phyloP scores from a whole-genome alignment of 164 flowering plant species.

The Magnolia changhungtana region DNA sequence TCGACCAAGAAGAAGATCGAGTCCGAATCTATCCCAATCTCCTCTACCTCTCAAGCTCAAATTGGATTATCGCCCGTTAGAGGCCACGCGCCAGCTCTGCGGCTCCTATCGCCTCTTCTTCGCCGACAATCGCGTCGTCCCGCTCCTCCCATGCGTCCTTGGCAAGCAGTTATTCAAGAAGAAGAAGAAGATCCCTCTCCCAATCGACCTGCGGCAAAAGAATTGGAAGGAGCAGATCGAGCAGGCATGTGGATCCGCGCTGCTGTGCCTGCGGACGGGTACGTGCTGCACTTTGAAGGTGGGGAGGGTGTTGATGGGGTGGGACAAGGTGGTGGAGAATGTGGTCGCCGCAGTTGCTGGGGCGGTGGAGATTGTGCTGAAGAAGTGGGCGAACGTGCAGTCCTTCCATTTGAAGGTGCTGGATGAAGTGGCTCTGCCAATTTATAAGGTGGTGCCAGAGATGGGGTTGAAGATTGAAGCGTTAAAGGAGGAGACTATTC shows the following conservation, averaged over 20 bases:
- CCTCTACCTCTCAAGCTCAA: conserved; percentile 70
- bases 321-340: conserved; percentile 59
- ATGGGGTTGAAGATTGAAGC: conserved; percentile 61
- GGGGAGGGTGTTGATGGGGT: conserved; percentile 43
- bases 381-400: conserved; percentile 62
- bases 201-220: conserved; percentile 55
- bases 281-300: conserved; percentile 68
- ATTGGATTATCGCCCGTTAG: conserved; percentile 61
- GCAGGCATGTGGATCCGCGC: conserved; percentile 38
- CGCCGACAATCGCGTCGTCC: conserved; percentile 55
- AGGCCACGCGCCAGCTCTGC: conserved; percentile 68
- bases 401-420: conserved; percentile 64
- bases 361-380: conserved; percentile 53
- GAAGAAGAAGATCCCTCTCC: conserved; percentile 83
- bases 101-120: conserved; percentile 58
- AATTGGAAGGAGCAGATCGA: conserved; percentile 80
- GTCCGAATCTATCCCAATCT: conserved; percentile 49
- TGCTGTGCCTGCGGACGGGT: conserved; percentile 68
- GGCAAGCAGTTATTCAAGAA: conserved; percentile 86
- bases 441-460: conserved; percentile 72
- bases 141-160: conserved; percentile 54
- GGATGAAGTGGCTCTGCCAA: conserved; percentile 71
- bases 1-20: conserved; percentile 46
- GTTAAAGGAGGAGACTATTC: conserved; percentile 7
- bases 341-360: conserved; percentile 59